Evolutionary conservation across 176 grass and related monocot species (phyloP).

Genomic region (Carex kokanica): DNA sequence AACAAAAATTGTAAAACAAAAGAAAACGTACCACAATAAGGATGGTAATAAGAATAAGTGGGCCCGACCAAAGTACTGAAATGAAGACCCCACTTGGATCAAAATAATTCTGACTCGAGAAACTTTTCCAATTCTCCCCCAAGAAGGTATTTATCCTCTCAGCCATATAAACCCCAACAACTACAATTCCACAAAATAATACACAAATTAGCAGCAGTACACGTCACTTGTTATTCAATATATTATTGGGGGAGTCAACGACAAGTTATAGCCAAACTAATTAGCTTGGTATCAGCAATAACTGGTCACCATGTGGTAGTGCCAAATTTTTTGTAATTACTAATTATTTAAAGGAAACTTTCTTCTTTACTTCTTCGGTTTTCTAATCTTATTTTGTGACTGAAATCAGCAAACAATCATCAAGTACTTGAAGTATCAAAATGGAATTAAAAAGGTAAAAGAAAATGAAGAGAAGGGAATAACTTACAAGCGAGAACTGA

Average conservation of each 20-base stretch:
- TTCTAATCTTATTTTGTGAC: neutral
- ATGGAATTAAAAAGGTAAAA: neutral
- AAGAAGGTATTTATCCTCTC: conserved; percentile 70
- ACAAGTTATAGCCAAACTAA: neutral
- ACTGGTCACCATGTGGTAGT: neutral
- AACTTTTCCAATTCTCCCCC: conserved; percentile 77
- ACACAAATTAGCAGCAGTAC: neutral
- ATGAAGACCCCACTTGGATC: conserved; percentile 82
- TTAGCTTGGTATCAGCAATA: neutral
- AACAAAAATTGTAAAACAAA: neutral
- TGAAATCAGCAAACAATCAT: neutral
- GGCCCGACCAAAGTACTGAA: conserved; percentile 86
- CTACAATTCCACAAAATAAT: conserved; percentile 32
- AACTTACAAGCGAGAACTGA: conserved; percentile 70
- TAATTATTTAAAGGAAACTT: neutral
- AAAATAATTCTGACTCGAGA: conserved; percentile 90
- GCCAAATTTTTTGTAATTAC: neutral
- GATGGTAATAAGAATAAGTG: conserved; percentile 59
- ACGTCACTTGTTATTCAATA: neutral
- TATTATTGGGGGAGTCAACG: neutral
- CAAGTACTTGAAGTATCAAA: neutral
- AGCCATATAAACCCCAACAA: conserved; percentile 80
- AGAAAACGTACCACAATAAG: conserved; percentile 62
- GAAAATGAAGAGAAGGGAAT: neutral
- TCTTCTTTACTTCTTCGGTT: neutral